A percentile compares a stretch with the other conserved stretches of the same genome.
phyloP scores from a whole-genome alignment of 805 yeast genomes.

The Pichia phayaonensis region DNA sequence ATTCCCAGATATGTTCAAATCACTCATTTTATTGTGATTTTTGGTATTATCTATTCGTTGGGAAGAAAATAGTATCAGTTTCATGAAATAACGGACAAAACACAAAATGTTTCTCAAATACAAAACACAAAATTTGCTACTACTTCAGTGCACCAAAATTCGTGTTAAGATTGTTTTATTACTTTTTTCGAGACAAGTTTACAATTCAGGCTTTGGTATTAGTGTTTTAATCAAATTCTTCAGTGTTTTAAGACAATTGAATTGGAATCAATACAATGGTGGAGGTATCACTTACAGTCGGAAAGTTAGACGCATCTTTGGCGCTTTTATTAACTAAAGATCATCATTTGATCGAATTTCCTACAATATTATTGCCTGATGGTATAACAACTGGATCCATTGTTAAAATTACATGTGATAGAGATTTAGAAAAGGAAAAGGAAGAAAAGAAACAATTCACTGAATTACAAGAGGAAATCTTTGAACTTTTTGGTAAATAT shows the following conservation, averaged over 20 bases:
- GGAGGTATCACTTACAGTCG: conserved; percentile 89
- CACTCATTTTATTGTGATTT: neutral
- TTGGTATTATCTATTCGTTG: too few species aligned
- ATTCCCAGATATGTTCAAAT: neutral
- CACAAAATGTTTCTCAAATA: neutral
- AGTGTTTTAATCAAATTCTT: too few species aligned
- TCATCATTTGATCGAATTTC: conserved; percentile 93
- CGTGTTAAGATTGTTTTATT: neutral
- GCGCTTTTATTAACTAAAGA: conserved; percentile 81
- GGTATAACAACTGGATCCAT: conserved; percentile 90
- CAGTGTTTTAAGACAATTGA: neutral
- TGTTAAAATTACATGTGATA: conserved; percentile 75
- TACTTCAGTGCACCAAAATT: conserved; percentile 2
- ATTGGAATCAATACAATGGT: conserved; percentile 41
- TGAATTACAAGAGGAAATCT: conserved; percentile 63
- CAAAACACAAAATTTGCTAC: neutral
- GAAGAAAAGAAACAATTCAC: conserved; percentile 53
- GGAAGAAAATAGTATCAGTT: too few species aligned
- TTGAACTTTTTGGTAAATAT: conserved; percentile 61
- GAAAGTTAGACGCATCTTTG: conserved; percentile 90
- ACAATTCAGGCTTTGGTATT: neutral
- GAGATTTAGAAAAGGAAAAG: conserved; percentile 59
- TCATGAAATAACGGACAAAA: neutral
- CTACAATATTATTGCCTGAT: conserved; percentile 86
- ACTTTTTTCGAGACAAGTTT: neutral